A percentile compares a stretch with the other conserved stretches of the same genome.
These are phyloP conservation scores for Talaromyces sp. DNA, from an alignment of 2,329 filamentous ascomycete species.

Conservation along the genomic window DNA sequence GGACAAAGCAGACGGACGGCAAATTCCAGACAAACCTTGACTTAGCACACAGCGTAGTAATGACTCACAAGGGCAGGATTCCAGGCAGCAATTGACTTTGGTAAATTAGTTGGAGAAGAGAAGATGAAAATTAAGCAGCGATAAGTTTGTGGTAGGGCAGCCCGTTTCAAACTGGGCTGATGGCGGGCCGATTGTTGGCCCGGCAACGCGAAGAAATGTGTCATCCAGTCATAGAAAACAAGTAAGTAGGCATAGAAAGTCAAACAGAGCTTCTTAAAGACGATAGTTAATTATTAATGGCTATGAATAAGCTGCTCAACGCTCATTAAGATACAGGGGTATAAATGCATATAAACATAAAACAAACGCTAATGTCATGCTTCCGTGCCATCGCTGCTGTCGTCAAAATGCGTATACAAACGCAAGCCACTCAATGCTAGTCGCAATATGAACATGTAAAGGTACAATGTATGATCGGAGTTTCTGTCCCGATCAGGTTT, in stretches of 20 bases:
- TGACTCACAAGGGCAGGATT: not conserved
- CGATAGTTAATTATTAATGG: not conserved
- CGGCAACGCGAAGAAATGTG: slow-evolving; percentile 8
- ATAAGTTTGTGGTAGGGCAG: not conserved
- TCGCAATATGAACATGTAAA: not conserved
- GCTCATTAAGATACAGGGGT: slow-evolving; percentile 16
- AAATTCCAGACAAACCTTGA: slow-evolving; percentile 1
- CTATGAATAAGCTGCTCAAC: not conserved
- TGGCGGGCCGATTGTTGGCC: slow-evolving; percentile 11
- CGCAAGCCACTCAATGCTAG: not conserved
- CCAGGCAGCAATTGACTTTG: not conserved
- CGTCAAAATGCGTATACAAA: not conserved
- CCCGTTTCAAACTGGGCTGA: not conserved
- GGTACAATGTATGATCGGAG: not conserved
- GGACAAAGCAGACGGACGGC: not conserved
- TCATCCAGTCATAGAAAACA: not conserved
- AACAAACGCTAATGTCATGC: slow-evolving; percentile 5
- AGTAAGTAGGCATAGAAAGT: too few relatives aligned
- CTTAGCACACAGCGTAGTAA: not conserved
- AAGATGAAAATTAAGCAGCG: not conserved
- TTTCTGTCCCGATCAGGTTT: not conserved
- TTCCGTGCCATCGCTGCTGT: slow-evolving; percentile 1
- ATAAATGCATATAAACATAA: slow-evolving; percentile 15
- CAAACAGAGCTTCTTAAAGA: not conserved
- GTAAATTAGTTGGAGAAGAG: not conserved